Evolutionary conservation across 805 yeast species (phyloP), one percentile per base, ranked within the genome.

Genomic region (Schwanniomyces pseudopolymorphus): DNA sequence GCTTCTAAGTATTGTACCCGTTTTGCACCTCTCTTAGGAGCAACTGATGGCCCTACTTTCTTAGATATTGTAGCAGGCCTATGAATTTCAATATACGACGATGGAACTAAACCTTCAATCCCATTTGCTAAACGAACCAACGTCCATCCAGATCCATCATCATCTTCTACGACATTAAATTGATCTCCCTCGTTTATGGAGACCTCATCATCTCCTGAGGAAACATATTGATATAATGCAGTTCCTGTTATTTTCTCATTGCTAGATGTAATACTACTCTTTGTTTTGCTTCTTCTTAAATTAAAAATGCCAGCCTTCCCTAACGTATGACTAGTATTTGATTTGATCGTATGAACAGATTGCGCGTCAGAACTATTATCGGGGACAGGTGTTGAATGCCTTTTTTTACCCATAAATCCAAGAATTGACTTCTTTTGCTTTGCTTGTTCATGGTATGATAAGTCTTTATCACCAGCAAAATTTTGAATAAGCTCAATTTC

Each of bases 141-240:
- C 1, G 96, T 86, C 99, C 99, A 92, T 0, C 99, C 99, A 14
- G 89, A 82, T 0, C 97, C 97, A 51, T 88, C 91, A 61, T 94
- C 98, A 1, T 70, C 69, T 42, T 79, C 83, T 0, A 84, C 45
- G 3, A 92, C 75, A 3, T 69, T 68, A 35, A 91, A 66, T 1
- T 63, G 57, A 25, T 87, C 95, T 9, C 91, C 90, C 0, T 79
- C 76, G 5, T 58, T 44, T 0, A 91, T 69, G 1, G 80, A 63
- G 0, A 83, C 70, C 66, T 94, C 98, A 59, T 90, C 97, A 20
- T 75, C 79, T 3, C 90, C 96, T 9, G 78, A 66, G 1, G 90
- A 83, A 5, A 70, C 64, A 62, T 88, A 91, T 1, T 74, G 74
- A 56, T 85, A 90, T 21, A 86, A 55, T 0, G 87, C 96, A 42